These are phyloP conservation scores for Hyaloperonospora brassicae DNA, from an alignment of 352 stramenopile genomes.

Conservation along the genomic window DNA sequence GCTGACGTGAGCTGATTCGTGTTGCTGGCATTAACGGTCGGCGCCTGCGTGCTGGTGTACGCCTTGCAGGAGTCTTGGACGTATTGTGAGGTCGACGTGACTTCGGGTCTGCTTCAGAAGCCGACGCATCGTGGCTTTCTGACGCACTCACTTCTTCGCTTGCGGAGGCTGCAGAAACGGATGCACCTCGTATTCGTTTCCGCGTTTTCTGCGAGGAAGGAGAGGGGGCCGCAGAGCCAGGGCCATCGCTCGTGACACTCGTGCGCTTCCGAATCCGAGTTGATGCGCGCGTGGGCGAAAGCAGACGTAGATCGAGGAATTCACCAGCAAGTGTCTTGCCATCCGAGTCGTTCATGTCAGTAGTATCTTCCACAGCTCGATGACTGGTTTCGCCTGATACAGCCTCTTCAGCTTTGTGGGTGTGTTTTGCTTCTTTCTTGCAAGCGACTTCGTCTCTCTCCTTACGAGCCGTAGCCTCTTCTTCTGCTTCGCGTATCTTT, in stretches of 20 bases:
- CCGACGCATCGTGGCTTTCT: slow-evolving; percentile 52
- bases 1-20: slow-evolving; percentile 56
- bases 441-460: slow-evolving; percentile 9
- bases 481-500: slow-evolving; percentile 26
- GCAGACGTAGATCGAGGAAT: slow-evolving; percentile 1
- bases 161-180: slow-evolving; percentile 26
- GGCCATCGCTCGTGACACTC: slow-evolving; percentile 30
- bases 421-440: slow-evolving; percentile 1
- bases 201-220: slow-evolving; percentile 20
- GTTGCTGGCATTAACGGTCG: slow-evolving; percentile 43
- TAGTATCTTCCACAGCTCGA: neutral
- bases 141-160: slow-evolving; percentile 49
- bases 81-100: slow-evolving; percentile 18
- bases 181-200: slow-evolving; percentile 32
- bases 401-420: slow-evolving; percentile 1
- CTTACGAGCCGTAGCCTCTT: slow-evolving; percentile 14
- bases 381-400: slow-evolving; percentile 1
- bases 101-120: slow-evolving; percentile 40
- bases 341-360: slow-evolving; percentile 11
- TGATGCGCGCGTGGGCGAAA: slow-evolving; percentile 46
- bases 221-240: slow-evolving; percentile 20
- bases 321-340: slow-evolving; percentile 8
- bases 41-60: slow-evolving; percentile 31
- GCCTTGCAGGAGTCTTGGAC: slow-evolving; percentile 27
- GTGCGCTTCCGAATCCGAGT: slow-evolving; percentile 34